Conservation (phyloP, 805 yeast species). For the Ogataea nakhonphanomensis region DNA sequence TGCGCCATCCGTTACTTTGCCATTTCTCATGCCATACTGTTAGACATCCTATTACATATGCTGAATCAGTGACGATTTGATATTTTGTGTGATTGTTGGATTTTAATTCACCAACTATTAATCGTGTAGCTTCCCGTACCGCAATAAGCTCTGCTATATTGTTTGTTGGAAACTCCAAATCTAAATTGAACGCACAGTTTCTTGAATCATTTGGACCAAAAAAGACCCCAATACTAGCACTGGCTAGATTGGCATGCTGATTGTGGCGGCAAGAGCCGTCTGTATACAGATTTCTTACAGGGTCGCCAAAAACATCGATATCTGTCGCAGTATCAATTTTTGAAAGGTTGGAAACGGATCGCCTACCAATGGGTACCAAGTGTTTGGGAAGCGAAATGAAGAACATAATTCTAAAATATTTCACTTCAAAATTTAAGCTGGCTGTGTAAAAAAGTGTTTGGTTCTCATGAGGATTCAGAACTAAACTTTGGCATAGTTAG, state of each 20-base stretch:
- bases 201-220: constrained; percentile 54
- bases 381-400: no score
- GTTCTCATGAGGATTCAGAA: no score
- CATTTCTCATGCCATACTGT: constrained; percentile 46
- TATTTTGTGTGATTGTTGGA: constrained; percentile 27
- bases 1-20: constrained; percentile 1
- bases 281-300: constrained; percentile 44
- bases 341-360: no score
- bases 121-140: constrained; percentile 49
- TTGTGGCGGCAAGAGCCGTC: constrained; percentile 77
- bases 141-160: constrained; percentile 81
- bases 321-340: no score
- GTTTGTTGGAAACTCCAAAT: constrained; percentile 57
- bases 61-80: constrained; percentile 65
- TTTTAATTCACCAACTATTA: constrained; percentile 35
- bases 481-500: no score
- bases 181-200: constrained; percentile 53
- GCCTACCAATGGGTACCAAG: no score
- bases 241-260: constrained; percentile 38
- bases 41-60: constrained; percentile 55
- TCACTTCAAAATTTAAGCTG: no score
- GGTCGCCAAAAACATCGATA: no score
- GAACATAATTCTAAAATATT: no score
- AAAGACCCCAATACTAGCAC: constrained; percentile 75
- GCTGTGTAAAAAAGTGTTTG: no score